phyloP scores from a whole-genome alignment of 129 eudicot species.

The Smallanthus sonchifolius region DNA sequence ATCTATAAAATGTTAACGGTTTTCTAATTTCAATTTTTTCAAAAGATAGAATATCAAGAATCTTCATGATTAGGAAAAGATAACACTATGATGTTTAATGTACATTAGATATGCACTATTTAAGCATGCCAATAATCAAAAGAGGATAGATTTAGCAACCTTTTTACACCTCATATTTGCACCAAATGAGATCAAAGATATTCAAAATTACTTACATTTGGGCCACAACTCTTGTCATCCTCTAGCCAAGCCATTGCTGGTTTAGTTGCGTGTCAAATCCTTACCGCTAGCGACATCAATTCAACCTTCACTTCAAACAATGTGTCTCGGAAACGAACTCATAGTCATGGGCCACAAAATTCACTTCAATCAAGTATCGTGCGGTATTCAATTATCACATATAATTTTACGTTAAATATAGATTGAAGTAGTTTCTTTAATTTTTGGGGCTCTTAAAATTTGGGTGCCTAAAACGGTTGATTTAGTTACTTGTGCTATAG shows the following conservation, averaged over 20 bases:
- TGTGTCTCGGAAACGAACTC: background rate
- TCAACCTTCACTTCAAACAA: background rate
- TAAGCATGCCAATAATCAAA: constrained; percentile 32
- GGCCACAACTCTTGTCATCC: constrained; percentile 19
- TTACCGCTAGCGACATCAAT: background rate
- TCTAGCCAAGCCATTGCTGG: background rate
- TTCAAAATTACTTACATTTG: constrained; percentile 2
- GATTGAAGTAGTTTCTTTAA: no score
- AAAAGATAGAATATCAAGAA: constrained; percentile 14
- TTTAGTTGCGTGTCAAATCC: constrained; percentile 26
- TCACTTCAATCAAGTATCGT: background rate
- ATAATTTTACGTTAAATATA: no score
- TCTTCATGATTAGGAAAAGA: constrained; percentile 28
- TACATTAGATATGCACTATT: constrained; percentile 39
- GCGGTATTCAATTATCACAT: background rate
- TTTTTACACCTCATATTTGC: constrained; percentile 43
- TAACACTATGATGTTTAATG: constrained; percentile 30
- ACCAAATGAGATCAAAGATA: constrained; percentile 26
- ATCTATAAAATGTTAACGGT: no score
- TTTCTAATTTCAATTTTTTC: background rate
- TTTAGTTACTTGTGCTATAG: no score
- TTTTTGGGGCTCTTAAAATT: no score
- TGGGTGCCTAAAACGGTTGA: no score
- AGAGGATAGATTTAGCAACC: constrained; percentile 21
- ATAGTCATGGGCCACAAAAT: background rate